phyloP scores from a whole-genome alignment of 495 filamentous ascomycete genomes.

The Daldinia bambusicola region DNA sequence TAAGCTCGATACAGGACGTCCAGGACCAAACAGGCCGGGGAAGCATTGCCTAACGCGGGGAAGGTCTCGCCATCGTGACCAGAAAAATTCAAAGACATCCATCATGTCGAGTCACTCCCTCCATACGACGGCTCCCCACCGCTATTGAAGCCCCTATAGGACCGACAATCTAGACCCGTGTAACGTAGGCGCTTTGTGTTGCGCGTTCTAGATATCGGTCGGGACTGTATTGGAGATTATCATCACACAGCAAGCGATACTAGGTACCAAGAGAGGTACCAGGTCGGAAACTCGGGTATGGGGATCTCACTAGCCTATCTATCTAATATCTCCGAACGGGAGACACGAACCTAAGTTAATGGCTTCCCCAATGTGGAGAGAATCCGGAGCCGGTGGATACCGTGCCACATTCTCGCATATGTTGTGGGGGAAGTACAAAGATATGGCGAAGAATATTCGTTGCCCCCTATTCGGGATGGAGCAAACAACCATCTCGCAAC shows the following conservation, averaged over 20 bases:
- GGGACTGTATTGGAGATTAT: no score
- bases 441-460: constrained; percentile 4
- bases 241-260: no score
- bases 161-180: constrained; percentile 10
- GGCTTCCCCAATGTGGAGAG: constrained; percentile 18
- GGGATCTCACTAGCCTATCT: constrained; percentile 17
- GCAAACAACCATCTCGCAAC: neutral
- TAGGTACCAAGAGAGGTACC: no score
- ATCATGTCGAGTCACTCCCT: neutral
- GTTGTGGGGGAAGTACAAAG: constrained; percentile 24
- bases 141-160: constrained; percentile 5
- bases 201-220: constrained; percentile 12
- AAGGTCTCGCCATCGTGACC: constrained; percentile 36
- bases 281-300: neutral
- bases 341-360: constrained; percentile 8
- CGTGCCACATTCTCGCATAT: constrained; percentile 19
- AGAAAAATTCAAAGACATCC: constrained; percentile 23
- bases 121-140: constrained; percentile 15
- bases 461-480: neutral
- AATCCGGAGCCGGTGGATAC: constrained; percentile 19
- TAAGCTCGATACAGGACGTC: constrained; percentile 14
- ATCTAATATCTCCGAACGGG: constrained; percentile 21
- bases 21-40: constrained; percentile 4
- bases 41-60: constrained; percentile 33
- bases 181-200: constrained; percentile 23